These are phyloP conservation scores for Avena insularis DNA, from an alignment of 176 grass and related monocot species.

Conservation along the genomic window DNA sequence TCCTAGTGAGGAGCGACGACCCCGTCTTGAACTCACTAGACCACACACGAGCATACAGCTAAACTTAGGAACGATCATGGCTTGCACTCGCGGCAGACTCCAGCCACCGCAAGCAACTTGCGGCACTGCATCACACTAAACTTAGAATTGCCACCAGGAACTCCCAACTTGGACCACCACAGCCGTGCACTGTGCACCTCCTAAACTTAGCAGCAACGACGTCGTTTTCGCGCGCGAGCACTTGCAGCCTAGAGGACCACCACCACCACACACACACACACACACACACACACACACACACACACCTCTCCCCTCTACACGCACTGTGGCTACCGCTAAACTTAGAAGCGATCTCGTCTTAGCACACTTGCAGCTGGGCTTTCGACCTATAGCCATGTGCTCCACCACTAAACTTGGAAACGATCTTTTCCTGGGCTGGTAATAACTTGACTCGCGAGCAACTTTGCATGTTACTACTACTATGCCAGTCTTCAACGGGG, in stretches of 20 bases:
- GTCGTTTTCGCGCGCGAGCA: neutral
- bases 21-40: neutral
- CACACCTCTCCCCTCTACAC: neutral
- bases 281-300: neutral
- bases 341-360: neutral
- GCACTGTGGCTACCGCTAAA: neutral
- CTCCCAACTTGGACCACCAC: slow-evolving; percentile 1
- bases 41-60: neutral
- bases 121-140: neutral
- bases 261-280: neutral
- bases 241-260: neutral
- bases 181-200: neutral
- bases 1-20: neutral
- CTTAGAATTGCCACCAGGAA: neutral
- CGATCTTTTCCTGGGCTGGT: neutral
- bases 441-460: neutral
- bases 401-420: neutral
- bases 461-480: neutral
- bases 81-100: neutral
- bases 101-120: neutral
- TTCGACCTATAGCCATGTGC: neutral
- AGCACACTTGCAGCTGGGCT: neutral
- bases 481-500: neutral
- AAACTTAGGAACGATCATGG: neutral
- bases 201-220: neutral